Evolutionary conservation across 2,329 filamentous ascomycete genomes (phyloP).

Genomic region (Bipolaris sorokiniana): DNA sequence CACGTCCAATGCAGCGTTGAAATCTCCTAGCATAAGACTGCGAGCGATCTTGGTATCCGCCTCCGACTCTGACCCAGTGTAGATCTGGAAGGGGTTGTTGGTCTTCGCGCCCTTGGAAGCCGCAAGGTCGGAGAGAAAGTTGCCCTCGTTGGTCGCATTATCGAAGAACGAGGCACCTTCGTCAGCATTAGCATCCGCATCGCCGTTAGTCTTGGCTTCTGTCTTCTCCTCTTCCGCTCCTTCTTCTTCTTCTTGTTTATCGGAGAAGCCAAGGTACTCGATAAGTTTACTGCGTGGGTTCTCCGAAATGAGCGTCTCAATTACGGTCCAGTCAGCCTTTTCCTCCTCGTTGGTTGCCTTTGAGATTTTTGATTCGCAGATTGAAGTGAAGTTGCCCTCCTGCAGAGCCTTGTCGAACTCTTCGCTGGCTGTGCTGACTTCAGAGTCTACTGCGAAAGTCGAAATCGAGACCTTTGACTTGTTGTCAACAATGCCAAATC

Average conservation of each 20-base stretch:
- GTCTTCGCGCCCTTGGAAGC: constrained; percentile 91
- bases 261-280: constrained; percentile 86
- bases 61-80: constrained; percentile 80
- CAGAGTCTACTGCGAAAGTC: constrained; percentile 85
- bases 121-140: constrained; percentile 83
- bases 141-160: constrained; percentile 72
- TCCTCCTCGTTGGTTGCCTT: constrained; percentile 84
- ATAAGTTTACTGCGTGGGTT: constrained; percentile 87
- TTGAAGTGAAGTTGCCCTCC: constrained; percentile 74
- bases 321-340: constrained; percentile 94
- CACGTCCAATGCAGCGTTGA: constrained; percentile 85
- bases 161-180: constrained; percentile 77
- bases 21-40: constrained; percentile 87
- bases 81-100: constrained; percentile 91
- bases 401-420: constrained; percentile 84
- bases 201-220: constrained; percentile 54
- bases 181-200: constrained; percentile 29
- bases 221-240: constrained; percentile 34
- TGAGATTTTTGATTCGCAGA: constrained; percentile 80
- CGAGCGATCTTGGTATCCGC: constrained; percentile 87
- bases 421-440: constrained; percentile 81
- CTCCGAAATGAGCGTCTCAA: constrained; percentile 83
- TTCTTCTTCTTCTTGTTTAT: constrained; percentile 54
- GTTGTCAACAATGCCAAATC: constrained; percentile 72
- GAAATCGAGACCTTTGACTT: constrained; percentile 82